Base-by-base conservation (phyloP, 108 stramenopile species). In the Discostella pseudostelligera region DNA sequence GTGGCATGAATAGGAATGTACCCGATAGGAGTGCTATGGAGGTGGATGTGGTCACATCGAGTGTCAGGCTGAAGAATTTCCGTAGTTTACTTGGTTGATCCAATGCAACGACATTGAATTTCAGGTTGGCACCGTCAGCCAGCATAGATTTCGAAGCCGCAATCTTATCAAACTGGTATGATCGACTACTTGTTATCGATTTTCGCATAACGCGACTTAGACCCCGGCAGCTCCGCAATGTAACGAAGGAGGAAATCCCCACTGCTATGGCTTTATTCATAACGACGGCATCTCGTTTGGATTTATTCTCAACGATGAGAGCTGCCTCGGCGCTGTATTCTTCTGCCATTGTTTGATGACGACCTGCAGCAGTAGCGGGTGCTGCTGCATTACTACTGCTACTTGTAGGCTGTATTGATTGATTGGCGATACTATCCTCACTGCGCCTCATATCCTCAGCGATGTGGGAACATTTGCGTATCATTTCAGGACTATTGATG, bases 401-500 rank as follows among this genome's bases (percentile, higher is more conserved):
- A n/a, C n/a, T n/a, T n/a, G n/a, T n/a, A n/a, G n/a, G n/a, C n/a
- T n/a, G n/a, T 54, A 16, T 13, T 36, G 39, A 32, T 11, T 21
- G 28, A 4, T 22, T 1, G 3, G 25, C 21, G 40, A 29, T 16
- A 29, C 24, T 24, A 42, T 43, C 14, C 9, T 24, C 47, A 32
- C 56, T 14, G 36, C 39, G 4, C 17, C 32, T 44, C 60, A 74
- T 74, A 19, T 47, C 53, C 3, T 39, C 28, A 8, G 65, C 73
- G 7, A 74, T 55, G 24, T 39, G 35, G 8, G 54, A 55, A 54
- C 73, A 74, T 56, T 74, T 74, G 29, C 55, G 53, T 24, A 39
- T 54, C 73, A 74, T 74, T 62, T 74, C 73, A 22, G 59, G 59
- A 25, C 65, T 66, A 46, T 75, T 67, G 56, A 75, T 63, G 3